phyloP scores from a whole-genome alignment of 495 filamentous ascomycete species.

The Thermochaetoides thermophila region DNA sequence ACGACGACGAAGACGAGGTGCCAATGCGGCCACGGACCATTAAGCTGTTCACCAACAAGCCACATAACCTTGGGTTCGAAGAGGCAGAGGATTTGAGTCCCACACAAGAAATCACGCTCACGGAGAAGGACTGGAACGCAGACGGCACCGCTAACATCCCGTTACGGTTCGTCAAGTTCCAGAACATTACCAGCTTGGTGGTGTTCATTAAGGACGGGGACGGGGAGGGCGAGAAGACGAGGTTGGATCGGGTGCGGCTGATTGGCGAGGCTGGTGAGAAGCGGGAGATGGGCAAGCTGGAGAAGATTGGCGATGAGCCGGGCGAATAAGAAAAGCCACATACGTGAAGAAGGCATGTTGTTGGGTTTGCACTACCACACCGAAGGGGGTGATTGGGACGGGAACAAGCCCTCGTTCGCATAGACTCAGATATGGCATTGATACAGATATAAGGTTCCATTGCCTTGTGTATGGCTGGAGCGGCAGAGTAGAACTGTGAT shows the following conservation, averaged over 20 bases:
- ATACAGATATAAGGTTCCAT: background rate
- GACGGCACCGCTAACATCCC: conserved; percentile 74
- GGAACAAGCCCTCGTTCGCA: no score
- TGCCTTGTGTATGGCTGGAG: no score
- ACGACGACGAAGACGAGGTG: conserved; percentile 36
- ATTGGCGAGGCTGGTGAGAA: conserved; percentile 91
- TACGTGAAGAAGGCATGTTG: no score
- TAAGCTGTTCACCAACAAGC: conserved; percentile 69
- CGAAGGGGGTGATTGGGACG: no score
- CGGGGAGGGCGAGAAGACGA: conserved; percentile 67
- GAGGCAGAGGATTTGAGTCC: conserved; percentile 75
- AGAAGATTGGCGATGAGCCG: conserved; percentile 78
- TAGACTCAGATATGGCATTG: conserved; percentile 9
- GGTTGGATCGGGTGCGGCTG: conserved; percentile 70
- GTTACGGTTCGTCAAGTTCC: conserved; percentile 92
- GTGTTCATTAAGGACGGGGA: conserved; percentile 85
- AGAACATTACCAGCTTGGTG: conserved; percentile 74
- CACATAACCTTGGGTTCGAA: conserved; percentile 85
- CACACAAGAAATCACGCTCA: conserved; percentile 62
- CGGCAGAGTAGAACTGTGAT: no score
- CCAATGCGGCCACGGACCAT: conserved; percentile 80
- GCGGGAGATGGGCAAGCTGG: conserved; percentile 80
- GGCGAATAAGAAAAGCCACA: no score
- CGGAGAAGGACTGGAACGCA: conserved; percentile 71
- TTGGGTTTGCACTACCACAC: no score